Evolutionary conservation across 139 green algal genomes (phyloP).

Genomic region (Axilococcus clingmanii): DNA sequence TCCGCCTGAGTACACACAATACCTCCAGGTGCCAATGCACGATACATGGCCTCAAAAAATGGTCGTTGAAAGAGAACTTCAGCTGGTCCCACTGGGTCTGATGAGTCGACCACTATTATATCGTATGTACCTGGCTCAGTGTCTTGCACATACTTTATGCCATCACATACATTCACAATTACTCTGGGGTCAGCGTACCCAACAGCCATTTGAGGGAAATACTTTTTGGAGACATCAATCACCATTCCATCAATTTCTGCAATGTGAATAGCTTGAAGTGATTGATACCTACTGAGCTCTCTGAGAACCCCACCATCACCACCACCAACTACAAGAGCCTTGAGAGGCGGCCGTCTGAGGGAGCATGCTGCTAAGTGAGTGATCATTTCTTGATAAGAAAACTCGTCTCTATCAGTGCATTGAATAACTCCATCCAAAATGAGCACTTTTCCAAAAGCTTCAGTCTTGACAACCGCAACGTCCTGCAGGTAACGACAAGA

Average conservation of each 20-base stretch:
- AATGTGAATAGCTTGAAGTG: slow-evolving; percentile 85
- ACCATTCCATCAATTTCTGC: slow-evolving; percentile 94
- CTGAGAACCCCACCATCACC: slow-evolving; percentile 94
- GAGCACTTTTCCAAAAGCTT: slow-evolving; percentile 85
- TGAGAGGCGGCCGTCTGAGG: slow-evolving; percentile 50
- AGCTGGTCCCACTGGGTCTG: slow-evolving; percentile 91
- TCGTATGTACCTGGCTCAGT: slow-evolving; percentile 72
- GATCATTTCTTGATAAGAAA: slow-evolving; percentile 98
- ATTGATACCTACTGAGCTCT: slow-evolving; percentile 70
- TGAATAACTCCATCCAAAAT: slow-evolving; percentile 97
- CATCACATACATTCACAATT: slow-evolving; percentile 81
- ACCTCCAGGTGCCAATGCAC: slow-evolving; percentile 80
- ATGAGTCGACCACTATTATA: slow-evolving; percentile 96
- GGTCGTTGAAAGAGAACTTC: slow-evolving; percentile 85
- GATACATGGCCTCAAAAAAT: slow-evolving; percentile 92
- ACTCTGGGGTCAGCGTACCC: slow-evolving; percentile 88
- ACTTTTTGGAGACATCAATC: slow-evolving; percentile 77
- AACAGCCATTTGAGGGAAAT: slow-evolving; percentile 78
- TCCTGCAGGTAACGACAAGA: slow-evolving; percentile 47
- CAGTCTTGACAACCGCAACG: slow-evolving; percentile 67
- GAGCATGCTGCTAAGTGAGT: slow-evolving; percentile 84
- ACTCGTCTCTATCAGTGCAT: slow-evolving; percentile 90
- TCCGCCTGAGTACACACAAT: slow-evolving; percentile 84
- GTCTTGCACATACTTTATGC: slow-evolving; percentile 86
- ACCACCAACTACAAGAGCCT: slow-evolving; percentile 91